Conservation (phyloP, 192 early-diverging fungal species). For the Linnemannia hyalina region DNA sequence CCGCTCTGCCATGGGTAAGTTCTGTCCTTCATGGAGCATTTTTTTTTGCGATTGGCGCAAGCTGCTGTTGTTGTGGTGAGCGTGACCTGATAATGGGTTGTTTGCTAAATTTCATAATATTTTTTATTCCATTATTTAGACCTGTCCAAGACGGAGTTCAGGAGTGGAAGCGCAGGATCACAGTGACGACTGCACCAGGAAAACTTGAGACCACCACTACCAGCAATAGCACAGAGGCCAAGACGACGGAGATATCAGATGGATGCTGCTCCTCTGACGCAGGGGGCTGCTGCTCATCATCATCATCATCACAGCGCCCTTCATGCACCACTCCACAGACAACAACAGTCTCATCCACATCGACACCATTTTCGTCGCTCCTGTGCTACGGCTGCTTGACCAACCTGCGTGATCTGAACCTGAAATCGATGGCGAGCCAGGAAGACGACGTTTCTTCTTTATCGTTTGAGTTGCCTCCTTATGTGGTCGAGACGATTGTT, state of each 20-base stretch:
- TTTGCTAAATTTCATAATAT: neutral
- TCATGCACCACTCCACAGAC: neutral
- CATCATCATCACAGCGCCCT: constrained; percentile 15
- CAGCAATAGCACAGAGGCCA: neutral
- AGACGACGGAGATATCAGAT: neutral
- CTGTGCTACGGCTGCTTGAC: constrained; percentile 70
- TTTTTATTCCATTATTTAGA: constrained; percentile 26
- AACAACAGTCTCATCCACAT: neutral
- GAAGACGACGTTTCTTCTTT: neutral
- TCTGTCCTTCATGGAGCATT: no score
- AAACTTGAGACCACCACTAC: neutral
- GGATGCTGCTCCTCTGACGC: constrained; percentile 25
- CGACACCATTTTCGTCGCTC: constrained; percentile 46
- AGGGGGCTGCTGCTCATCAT: constrained; percentile 15
- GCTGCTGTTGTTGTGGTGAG: neutral
- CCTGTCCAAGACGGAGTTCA: constrained; percentile 60
- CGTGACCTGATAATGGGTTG: neutral
- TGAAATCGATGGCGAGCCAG: constrained; percentile 40
- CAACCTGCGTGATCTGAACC: constrained; percentile 62
- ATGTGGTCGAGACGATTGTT: constrained; percentile 56
- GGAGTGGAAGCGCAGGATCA: constrained; percentile 66
- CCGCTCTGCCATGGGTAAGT: constrained; percentile 78
- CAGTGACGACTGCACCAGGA: constrained; percentile 53
- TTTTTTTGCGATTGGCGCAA: neutral
- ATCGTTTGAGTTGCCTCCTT: constrained; percentile 58